Base-by-base conservation (phyloP, 495 filamentous ascomycete species). In the Aspergillus ostianus region DNA sequence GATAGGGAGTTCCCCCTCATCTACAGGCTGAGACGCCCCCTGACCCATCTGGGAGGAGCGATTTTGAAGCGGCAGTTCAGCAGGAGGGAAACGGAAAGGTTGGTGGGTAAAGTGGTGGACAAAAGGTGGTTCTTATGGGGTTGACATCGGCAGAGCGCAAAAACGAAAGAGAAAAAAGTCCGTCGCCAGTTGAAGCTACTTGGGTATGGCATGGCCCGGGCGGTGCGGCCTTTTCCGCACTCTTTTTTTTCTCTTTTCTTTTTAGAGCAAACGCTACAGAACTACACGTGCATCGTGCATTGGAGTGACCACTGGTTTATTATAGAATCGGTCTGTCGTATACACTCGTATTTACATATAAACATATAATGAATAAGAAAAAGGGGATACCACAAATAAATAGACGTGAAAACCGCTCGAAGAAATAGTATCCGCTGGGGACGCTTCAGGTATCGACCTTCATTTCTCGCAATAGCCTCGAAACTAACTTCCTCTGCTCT, bases 401-500 rank as follows among this genome's bases (percentile, higher is more conserved):
- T 45, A 51, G 21, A 57, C 7, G 18, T 29, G 53, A 45, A 46
- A 27, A 18, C 12, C 21, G 36, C 36, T 21, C 52, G 47, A n/a
- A 13, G 51, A 47, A 30, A 47, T 29, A 7, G 13, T 50, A 57
- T 51, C 17, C 21, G 30, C 20, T 36, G 17, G 29, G 9, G 29
- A 47, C 20, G n/a, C 47, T 54, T 56, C 51, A 78, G n/a, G 61
- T 65, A 18, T 64, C 71, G 19, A 80, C 63, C 61, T 77, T 78
- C 75, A 77, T 70, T 53, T 75, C 77, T 57, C 75, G 83, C 62
- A 90, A 67, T 64, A 90, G 67, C 72, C 80, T 89, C 65, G 82
- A 85, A 13, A 92, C 93, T 64, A 93, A 63, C 74, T 90, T 92
- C 74, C 81, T 87, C 79, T 97, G 93, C 65, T 87, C 87, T 52